Conservation (phyloP, 345 rosid genomes). For the Populus tremula region DNA sequence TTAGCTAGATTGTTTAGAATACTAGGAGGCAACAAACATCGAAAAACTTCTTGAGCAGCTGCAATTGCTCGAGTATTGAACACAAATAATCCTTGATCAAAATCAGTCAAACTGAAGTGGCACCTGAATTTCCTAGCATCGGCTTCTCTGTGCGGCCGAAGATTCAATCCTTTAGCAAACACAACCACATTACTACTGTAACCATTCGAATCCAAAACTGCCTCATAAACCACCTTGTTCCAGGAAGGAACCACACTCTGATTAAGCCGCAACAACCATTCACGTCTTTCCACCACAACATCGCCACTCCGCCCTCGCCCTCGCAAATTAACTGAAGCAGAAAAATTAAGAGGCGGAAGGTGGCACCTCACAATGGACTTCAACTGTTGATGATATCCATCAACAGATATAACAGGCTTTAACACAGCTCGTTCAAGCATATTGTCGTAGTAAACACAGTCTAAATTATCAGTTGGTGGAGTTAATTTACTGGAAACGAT, state of each 20-base stretch:
- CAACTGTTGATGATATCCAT: constrained; percentile 47
- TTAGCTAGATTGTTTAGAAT: constrained; percentile 44
- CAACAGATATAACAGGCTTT: constrained; percentile 48
- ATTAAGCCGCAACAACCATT: constrained; percentile 26
- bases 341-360: constrained; percentile 55
- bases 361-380: constrained; percentile 73
- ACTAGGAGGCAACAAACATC: constrained; percentile 73
- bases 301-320: constrained; percentile 32
- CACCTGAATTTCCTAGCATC: constrained; percentile 65
- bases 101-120: constrained; percentile 50
- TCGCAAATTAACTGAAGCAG: constrained; percentile 54
- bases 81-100: constrained; percentile 37
- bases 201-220: constrained; percentile 58
- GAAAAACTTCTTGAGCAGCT: constrained; percentile 88
- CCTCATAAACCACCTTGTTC: constrained; percentile 74
- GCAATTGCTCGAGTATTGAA: constrained; percentile 56
- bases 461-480: constrained; percentile 27
- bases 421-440: constrained; percentile 16
- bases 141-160: constrained; percentile 68
- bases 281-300: constrained; percentile 10
- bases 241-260: constrained; percentile 48
- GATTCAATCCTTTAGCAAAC: constrained; percentile 86
- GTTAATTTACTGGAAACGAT: constrained; percentile 41
- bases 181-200: constrained; percentile 39
- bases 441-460: constrained; percentile 54